Evolutionary conservation across 169 alveolate genomes (phyloP), one percentile per base, ranked within the genome.

Genomic region (Babesia ovis): DNA sequence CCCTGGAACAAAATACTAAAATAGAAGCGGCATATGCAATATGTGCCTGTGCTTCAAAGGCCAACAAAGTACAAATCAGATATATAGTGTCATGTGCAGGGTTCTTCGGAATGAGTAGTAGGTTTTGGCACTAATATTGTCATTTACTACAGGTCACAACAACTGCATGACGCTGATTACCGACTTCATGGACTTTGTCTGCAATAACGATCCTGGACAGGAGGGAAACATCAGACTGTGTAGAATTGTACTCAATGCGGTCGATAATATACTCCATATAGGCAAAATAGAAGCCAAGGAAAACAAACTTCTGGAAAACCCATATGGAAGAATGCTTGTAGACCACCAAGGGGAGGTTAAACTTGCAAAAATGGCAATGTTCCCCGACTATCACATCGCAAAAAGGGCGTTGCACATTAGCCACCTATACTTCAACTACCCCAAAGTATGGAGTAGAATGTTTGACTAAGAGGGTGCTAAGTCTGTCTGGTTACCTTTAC

Each of bases 21-120:
- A 82, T 91, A 27, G 96, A 92, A 71, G 92, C 95, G 31, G 96
- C 96, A 37, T 92, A 92, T 80, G 96, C 96, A 31, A 93, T 92
- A 39, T 92, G 96, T 71, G 95, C 96, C 4, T 89, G 95, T 56
- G 86, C 86, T 48, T 85, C 94, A 14, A 71, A 87, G 54, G 94
- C 94, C 25, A 87, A 90, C 66, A 83, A 90, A 45, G 82, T 58
- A 57, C 96, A 92, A 68, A 92, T 92, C 18, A 93, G 95, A 31
- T 88, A 90, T 67, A 92, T 92, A 48, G 77, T 92, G 39, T 90
- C 95, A 34, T 92, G 94, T 70, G 90, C 92, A 11, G 46, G 46
- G 14, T 9, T 14, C 14, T 39, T 9, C 14, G 46, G 46, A 14
- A 9, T 39, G n/a, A 8, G 8, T 39, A 14, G 46, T 39, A 39